These are phyloP conservation scores for Wolfiporia cocos DNA, from an alignment of 1,284 basidiomycete genomes.

Conservation along the genomic window DNA sequence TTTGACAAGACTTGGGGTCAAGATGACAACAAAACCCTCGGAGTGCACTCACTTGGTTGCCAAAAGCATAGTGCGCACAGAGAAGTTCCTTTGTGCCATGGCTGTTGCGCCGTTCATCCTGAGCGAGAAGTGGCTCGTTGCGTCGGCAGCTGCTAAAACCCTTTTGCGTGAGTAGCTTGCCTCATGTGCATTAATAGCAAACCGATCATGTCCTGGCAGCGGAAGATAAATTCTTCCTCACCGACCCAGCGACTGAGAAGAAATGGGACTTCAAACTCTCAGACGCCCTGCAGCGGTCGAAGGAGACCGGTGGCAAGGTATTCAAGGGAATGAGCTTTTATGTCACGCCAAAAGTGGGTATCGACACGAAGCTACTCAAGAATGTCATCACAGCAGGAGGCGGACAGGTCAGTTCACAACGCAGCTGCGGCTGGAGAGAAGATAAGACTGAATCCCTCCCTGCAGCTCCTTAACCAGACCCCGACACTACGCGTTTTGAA, in stretches of 20 bases:
- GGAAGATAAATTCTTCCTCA: constrained; percentile 51
- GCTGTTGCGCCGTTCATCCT: constrained; percentile 56
- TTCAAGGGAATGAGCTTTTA: constrained; percentile 68
- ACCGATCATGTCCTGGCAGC: constrained; percentile 34
- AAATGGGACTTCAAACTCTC: constrained; percentile 59
- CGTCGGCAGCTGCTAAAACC: constrained; percentile 46
- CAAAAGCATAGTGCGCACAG: constrained; percentile 64
- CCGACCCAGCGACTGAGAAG: constrained; percentile 54
- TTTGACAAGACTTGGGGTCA: constrained; percentile 57
- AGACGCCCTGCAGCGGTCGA: constrained; percentile 54
- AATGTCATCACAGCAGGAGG: constrained; percentile 62
- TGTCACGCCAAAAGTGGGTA: constrained; percentile 53
- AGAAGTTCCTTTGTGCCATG: constrained; percentile 78
- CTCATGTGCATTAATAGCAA: constrained; percentile 4
- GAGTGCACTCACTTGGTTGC: constrained; percentile 77
- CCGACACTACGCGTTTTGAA: constrained; percentile 52
- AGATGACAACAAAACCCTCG: constrained; percentile 48
- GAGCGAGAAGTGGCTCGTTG: constrained; percentile 59
- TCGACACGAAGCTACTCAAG: constrained; percentile 53
- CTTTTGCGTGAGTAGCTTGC: constrained; percentile 51
- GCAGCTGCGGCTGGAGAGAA: too few relatives aligned
- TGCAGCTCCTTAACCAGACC: constrained; percentile 39
- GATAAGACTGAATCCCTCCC: too few relatives aligned
- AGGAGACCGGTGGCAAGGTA: constrained; percentile 41
- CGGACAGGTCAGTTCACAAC: constrained; percentile 46